Base-by-base conservation (phyloP, 495 filamentous ascomycete species). In the Diplogelasinospora grovesii region DNA sequence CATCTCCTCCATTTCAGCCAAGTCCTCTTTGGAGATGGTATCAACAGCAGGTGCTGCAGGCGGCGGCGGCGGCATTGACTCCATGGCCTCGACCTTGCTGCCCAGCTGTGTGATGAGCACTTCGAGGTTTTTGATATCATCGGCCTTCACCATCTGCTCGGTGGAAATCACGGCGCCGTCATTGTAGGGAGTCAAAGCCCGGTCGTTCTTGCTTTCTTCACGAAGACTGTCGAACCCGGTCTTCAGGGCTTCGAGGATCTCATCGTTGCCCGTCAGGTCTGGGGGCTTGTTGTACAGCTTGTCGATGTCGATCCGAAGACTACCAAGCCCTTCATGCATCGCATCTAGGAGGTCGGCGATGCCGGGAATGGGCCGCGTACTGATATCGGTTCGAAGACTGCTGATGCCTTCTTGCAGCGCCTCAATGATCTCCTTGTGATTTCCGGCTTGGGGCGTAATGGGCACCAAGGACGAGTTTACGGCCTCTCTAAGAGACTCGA, bases 241-340 rank as follows among this genome's bases (percentile, higher is more conserved):
- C 49, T 82, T 92, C 35, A 96, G 71, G 2, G 86, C 83, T 38
- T 94, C 86, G 4, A 94, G 71, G 31, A 94, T 89, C 53, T 94
- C 87, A 38, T 88, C 81, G 41, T 79, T 86, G 18, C 82, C 80
- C 13, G 85, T 87, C 59, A 87, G 74, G 46, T 88, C 84, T 1
- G 78, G 68, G 5, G 87, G 85, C 66, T 87, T 88, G 47, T 89
- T 78, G 16, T 79, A 61, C 10, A 89, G 71, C 49, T 79, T 87
- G 42, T 85, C 78, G n/a, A 96, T 68, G 52, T 89, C 84, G 8
- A 68, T 61, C 8, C 80, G 77, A 22, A 96, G 73, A 3, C 75
- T 73, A 33, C 80, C 81, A 5, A 95, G 75, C 13, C 87, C 86
- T 30, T 94, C 86, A 36, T 88, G 81, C 39, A 96, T 66, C 4